A percentile compares a stretch with the other conserved stretches of the same genome.
phyloP scores from a whole-genome alignment of 1,139 yeast genomes.

The Diutina siamensis region DNA sequence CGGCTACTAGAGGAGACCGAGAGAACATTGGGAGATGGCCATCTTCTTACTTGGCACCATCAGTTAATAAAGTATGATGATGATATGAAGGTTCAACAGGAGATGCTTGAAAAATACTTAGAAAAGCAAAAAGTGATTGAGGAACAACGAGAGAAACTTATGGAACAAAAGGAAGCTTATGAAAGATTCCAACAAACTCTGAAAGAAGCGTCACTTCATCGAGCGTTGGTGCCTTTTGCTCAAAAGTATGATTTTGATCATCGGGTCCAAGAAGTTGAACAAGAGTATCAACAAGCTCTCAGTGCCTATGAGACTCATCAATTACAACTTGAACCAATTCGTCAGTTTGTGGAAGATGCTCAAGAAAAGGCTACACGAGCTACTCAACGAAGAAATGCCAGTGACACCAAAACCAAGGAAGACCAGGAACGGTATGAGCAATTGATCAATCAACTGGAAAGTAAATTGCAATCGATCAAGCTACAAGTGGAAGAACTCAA shows the following conservation, averaged over 20 bases:
- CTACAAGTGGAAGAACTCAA: conserved; percentile 12
- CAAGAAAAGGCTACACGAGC: conserved; percentile 8
- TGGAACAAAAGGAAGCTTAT: conserved; percentile 28
- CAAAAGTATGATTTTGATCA: conserved; percentile 41
- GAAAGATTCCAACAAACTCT: conserved; percentile 29
- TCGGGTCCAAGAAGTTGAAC: conserved; percentile 28
- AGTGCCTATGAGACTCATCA: conserved; percentile 20
- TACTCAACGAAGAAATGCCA: conserved; percentile 9
- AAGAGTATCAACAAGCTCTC: conserved; percentile 30
- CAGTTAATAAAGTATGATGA: conserved; percentile 42
- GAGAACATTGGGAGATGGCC: conserved; percentile 62
- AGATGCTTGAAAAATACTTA: conserved; percentile 20
- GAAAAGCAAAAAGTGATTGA: conserved; percentile 19
- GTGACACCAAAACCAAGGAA: not conserved
- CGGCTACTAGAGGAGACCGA: conserved; percentile 68
- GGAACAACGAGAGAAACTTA: conserved; percentile 21
- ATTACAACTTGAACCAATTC: conserved; percentile 20
- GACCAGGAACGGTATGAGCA: not conserved
- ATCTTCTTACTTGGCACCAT: conserved; percentile 46
- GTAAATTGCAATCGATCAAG: conserved; percentile 9
- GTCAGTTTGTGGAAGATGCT: conserved; percentile 11
- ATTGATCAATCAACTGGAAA: not conserved
- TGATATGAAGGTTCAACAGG: conserved; percentile 17
- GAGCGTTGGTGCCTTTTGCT: conserved; percentile 50
- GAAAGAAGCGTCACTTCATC: conserved; percentile 35